Base-by-base conservation (phyloP, 352 stramenopile species). In the Phytopythium vexans region DNA sequence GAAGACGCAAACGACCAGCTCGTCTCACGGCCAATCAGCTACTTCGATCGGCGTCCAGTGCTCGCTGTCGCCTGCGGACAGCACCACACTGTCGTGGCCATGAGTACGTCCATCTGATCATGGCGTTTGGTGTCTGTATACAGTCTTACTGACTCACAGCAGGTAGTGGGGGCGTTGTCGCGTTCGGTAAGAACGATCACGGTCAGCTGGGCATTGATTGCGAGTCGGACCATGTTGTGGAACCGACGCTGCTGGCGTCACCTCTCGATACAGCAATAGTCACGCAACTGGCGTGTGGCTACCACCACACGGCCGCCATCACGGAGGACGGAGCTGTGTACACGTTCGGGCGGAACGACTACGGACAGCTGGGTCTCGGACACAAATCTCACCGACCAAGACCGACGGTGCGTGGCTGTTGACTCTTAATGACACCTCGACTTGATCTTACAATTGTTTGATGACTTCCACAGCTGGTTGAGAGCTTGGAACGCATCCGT, bases 171-270 rank as follows among this genome's bases (percentile, higher is more conserved):
- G 74, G 77, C 3, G 65, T 97, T 14, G 87, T 86, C 37, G 80
- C 81, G 7, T 97, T 94, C 52, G 92, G 92, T 6, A 97, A 97
- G 68, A 97, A 97, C 60, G 91, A 97, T 32, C 86, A 97, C 49
- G 91, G 90, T 0, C 89, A 97, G 58, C 73, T 98, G 31, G 92
- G 90, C 1, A 43, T 97, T 9, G 73, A 86, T 3, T 54, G 60
- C n/a, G 47, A 54, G 8, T 86, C 80, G 0, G 58, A 72, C 14
- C 73, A 70, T 1, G 70, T 79, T 8, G 60, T 81, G 8, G 54
- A 72, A 34, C 84, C 88, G 3, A 68, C 74, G 4, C 64, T 73
- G 12, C 56, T 92, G 31, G 58, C 60, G 3, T 59, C 72, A 3
- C 68, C 68, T 6, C 60, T 96, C n/a, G 79, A 93, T 41, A 64